Base-by-base conservation (phyloP, 2,329 filamentous ascomycete species). In the Nannizzia gypsea region DNA sequence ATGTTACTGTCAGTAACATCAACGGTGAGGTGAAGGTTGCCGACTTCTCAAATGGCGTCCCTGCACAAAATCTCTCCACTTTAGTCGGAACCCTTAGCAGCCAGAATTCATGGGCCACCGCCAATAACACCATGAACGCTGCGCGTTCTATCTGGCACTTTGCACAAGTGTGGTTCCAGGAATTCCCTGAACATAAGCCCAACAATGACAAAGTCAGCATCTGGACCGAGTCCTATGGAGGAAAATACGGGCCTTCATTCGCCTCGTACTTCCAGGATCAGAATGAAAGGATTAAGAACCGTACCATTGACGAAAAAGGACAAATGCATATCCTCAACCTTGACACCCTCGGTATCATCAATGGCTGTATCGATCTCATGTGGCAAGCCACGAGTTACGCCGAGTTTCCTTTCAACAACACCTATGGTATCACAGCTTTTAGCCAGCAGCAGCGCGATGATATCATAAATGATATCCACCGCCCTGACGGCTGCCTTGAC, bases 301-400 rank as follows among this genome's bases (percentile, higher is more conserved):
- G 68, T 6, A 66, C 63, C 5, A 63, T 72, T 17, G 64, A 64
- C 3, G 62, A 62, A 0, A 57, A 68, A 1, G 68, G 59, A 26
- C 24, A 61, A 13, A 63, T 31, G 40, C 44, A 59, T 44, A n/a
- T 54, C n/a, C 52, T 63, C 24, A n/a, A 63, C 52, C 48, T 63
- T 15, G 61, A 63, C 40, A 61, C 61, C 9, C 42, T 63, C 3
- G 61, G 61, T 15, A 59, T 63, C 50, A 63, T 63, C 56, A 63
- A 90, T 69, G 87, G 86, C 11, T 82, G 85, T 64, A 75, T 90
- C 38, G 88, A 90, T 67, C 77, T 81, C 64, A 69, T 83, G 31
- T 76, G 83, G 0, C 84, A 89, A 58, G 64, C 64, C 5, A 68
- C 67, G 1, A 73, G 68, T 54, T 76, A 76, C 60, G 72, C 74